Conservation (phyloP, 169 alveolate species). For the Amoebophrya sp. region DNA sequence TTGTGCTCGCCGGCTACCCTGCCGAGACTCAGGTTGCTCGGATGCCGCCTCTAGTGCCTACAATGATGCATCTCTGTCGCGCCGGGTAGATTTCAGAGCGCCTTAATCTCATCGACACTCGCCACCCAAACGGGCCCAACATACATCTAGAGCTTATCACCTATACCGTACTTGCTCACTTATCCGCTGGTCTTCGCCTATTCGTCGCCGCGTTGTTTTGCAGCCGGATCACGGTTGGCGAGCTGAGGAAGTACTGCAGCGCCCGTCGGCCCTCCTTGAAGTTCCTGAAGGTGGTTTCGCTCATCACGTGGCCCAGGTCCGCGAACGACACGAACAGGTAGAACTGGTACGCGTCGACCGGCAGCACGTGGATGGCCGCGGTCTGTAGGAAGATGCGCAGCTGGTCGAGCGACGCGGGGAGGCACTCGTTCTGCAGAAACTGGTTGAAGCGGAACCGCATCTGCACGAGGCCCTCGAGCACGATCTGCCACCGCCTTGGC, state of each 20-base stretch:
- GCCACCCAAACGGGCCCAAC: too few species aligned
- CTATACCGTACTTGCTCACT: too few species aligned
- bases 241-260: not conserved
- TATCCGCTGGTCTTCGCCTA: too few species aligned
- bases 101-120: too few species aligned
- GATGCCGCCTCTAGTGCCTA: too few species aligned
- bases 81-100: too few species aligned
- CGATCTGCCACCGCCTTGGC: not conserved
- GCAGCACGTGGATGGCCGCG: too few species aligned
- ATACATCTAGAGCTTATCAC: too few species aligned
- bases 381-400: not conserved
- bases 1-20: too few species aligned
- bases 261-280: not conserved
- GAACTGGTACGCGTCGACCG: not conserved
- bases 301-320: not conserved
- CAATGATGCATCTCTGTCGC: too few species aligned
- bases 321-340: conserved; percentile 5
- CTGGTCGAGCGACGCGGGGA: not conserved
- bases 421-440: conserved; percentile 15
- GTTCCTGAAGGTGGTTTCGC: not conserved
- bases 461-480: not conserved
- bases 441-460: conserved; percentile 15
- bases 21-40: too few species aligned
- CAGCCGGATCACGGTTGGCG: not conserved
- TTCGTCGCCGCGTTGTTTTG: too few species aligned